Conservation (phyloP, 2,329 filamentous ascomycete genomes). For the Fusarium nanum region DNA sequence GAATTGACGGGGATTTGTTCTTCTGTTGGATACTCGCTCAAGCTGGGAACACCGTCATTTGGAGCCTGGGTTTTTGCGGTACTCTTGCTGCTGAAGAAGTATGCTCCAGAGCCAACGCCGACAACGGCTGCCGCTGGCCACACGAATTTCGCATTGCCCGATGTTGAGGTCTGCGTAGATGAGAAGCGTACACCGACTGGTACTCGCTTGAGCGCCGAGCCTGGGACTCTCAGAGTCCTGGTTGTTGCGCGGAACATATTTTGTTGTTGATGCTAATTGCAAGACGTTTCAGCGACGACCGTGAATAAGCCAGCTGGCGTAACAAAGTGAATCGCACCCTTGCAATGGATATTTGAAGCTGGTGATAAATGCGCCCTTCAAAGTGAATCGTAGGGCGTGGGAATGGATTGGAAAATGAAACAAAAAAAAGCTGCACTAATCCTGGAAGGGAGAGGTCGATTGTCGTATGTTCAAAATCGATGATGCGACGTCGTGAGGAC, state of each 20-base stretch:
- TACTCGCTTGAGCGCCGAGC: slow-evolving; percentile 7
- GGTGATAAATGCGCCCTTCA: not conserved
- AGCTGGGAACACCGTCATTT: slow-evolving; percentile 7
- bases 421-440: not conserved
- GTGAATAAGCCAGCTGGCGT: slow-evolving; percentile 8
- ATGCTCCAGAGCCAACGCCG: slow-evolving; percentile 22
- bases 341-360: not conserved
- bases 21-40: slow-evolving; percentile 33
- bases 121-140: slow-evolving; percentile 19
- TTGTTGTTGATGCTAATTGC: not conserved
- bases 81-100: slow-evolving; percentile 14
- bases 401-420: not conserved
- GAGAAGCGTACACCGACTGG: slow-evolving; percentile 21
- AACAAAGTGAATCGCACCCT: not conserved
- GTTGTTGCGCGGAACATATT: slow-evolving; percentile 31
- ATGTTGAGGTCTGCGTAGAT: slow-evolving; percentile 17
- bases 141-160: slow-evolving; percentile 1
- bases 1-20: slow-evolving; percentile 42
- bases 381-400: too few species aligned
- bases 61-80: not conserved
- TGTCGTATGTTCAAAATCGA: not conserved
- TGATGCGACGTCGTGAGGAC: slow-evolving; percentile 2
- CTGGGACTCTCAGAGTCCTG: not conserved
- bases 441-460: not conserved
- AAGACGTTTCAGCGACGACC: too few species aligned